Evolutionary conservation across 257 asterid genomes (phyloP), one percentile per base, ranked within the genome.

Genomic region (Osmanthus fragrans): DNA sequence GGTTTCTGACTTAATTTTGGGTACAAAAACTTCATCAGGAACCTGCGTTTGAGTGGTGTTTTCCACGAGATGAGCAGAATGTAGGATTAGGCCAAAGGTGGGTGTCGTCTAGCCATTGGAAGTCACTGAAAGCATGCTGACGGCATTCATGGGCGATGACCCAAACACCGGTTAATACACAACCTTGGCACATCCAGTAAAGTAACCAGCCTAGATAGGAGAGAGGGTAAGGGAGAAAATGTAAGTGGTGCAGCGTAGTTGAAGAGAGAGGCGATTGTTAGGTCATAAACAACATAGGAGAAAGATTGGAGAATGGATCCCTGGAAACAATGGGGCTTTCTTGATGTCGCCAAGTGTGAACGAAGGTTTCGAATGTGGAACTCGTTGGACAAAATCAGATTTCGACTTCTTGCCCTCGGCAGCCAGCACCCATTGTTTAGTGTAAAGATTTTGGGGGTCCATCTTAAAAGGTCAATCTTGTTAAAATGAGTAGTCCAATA

Each of bases 251-350:
- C 96, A 5, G 76, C 73, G 21, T 88, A 86, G 93, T 90, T 89
- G 71, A 92, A 81, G 70, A 91, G 69, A 68, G 87, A 81, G 82
- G 84, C 90, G 12, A 33, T 33, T 45, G 81, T 65, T 2, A 90
- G 84, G 85, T 92, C 96, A 34, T 83, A 87, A 6, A 82, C 51
- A 19, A 90, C 90, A 2, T 90, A 92, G 69, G 97, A 90, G 82
- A 92, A 92, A 7, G 96, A 92, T 74, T 84, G 90, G n/a, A 85
- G 89, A 19, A 90, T 83, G 1, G 97, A 92, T 3, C 96, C 91
- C 82, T 88, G 71, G 90, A 92, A 92, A 75, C 97, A 92, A 86
- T 90, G 97, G 80, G 90, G 96, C 89, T 84, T 89, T 90, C 90
- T 92, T 92, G 51, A 92, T 27, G 5, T 89, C 92, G 4, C 97